Conservation (phyloP, 164 flowering plant species). For the Houttuynia cordata region DNA sequence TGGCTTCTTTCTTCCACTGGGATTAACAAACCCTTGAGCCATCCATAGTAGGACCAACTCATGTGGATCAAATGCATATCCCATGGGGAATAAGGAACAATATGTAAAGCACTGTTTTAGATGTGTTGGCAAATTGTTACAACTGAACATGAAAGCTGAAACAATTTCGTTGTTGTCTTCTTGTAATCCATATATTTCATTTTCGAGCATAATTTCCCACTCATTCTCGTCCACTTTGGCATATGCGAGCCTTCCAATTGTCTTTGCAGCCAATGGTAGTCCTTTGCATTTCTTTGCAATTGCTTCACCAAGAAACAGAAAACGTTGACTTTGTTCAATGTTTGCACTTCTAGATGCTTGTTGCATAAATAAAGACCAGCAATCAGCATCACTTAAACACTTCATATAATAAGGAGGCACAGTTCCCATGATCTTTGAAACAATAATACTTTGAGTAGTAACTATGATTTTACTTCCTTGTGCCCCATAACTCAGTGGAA, state of each 20-base stretch:
- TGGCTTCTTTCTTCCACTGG: not conserved
- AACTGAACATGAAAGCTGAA: conserved; percentile 9
- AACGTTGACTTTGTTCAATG: not conserved
- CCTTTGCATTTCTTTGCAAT: conserved; percentile 13
- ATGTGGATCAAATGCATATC: not conserved
- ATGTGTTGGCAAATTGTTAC: conserved; percentile 6
- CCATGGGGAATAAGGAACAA: conserved; percentile 13
- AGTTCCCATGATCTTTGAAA: conserved; percentile 6
- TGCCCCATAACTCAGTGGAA: not conserved
- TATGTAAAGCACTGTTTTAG: conserved; percentile 9
- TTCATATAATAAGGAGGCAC: not conserved
- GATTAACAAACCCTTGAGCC: conserved; percentile 3
- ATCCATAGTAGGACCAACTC: conserved; percentile 10
- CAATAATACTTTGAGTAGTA: conserved; percentile 9
- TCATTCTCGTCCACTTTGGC: not conserved
- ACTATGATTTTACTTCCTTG: conserved; percentile 9
- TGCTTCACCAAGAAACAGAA: conserved; percentile 10
- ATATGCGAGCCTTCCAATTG: conserved; percentile 10
- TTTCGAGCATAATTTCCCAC: conserved; percentile 6
- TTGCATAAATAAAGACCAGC: conserved; percentile 6
- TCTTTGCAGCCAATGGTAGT: conserved; percentile 7
- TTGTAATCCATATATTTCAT: conserved; percentile 6
- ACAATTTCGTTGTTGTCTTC: not conserved
- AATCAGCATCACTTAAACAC: conserved; percentile 2
- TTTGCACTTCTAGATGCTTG: conserved; percentile 1